phyloP scores from a whole-genome alignment of 768 basidiomycete genomes.

The Psilocybe cubensis region DNA sequence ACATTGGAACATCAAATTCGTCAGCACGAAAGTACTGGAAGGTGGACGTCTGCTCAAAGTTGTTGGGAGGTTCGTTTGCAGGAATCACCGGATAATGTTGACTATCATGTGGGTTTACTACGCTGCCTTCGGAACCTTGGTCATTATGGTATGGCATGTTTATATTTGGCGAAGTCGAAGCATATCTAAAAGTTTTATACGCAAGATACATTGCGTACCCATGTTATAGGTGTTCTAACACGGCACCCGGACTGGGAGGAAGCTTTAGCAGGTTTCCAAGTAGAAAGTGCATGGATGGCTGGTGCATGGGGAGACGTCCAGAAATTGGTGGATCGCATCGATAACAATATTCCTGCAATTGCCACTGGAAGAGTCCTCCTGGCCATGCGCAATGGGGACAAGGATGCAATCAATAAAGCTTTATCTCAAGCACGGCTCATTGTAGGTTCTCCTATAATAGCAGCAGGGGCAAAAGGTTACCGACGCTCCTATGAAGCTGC shows the following conservation, averaged over 20 bases:
- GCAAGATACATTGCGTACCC: conserved; percentile 92
- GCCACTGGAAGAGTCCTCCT: conserved; percentile 82
- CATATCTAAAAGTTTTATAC: neutral
- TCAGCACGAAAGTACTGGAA: conserved; percentile 95
- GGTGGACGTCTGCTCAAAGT: conserved; percentile 98
- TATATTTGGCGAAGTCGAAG: neutral
- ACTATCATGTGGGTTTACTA: conserved; percentile 87
- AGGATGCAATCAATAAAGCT: conserved; percentile 46
- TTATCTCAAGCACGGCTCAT: conserved; percentile 68
- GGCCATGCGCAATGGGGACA: conserved; percentile 68
- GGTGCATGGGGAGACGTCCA: conserved; percentile 90
- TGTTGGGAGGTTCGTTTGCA: conserved; percentile 98
- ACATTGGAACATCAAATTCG: conserved; percentile 95
- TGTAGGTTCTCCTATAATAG: conserved; percentile 80
- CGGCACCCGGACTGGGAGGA: conserved; percentile 84
- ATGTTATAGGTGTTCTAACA: conserved; percentile 88
- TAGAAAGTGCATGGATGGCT: conserved; percentile 96
- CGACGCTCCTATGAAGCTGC: conserved; percentile 86
- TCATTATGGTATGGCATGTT: conserved; percentile 90
- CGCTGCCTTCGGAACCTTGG: conserved; percentile 93
- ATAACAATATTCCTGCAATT: conserved; percentile 60
- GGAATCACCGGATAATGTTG: conserved; percentile 85
- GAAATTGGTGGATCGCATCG: conserved; percentile 52
- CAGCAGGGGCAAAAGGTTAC: conserved; percentile 82
- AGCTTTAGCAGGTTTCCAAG: conserved; percentile 79